A percentile compares a stretch with the other conserved stretches of the same genome.
These are phyloP conservation scores for Geosmithia flava DNA, from an alignment of 2,329 filamentous ascomycete genomes.

Conservation along the genomic window DNA sequence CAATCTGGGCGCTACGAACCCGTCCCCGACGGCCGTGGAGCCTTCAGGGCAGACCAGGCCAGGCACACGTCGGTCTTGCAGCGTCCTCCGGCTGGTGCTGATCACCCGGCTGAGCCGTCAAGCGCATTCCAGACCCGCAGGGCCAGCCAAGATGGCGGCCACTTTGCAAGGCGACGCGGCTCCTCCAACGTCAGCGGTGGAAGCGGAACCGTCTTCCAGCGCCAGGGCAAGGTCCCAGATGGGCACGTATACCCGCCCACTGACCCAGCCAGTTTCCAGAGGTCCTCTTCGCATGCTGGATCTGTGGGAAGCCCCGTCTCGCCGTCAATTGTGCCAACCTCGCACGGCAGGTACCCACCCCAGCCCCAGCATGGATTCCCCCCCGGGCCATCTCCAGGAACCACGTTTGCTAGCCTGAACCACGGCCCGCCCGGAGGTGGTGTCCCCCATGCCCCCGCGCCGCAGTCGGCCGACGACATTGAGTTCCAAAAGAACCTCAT, in stretches of 20 bases:
- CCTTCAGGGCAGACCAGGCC: slow-evolving; percentile 54
- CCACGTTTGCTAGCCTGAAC: slow-evolving; percentile 25
- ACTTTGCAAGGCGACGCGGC: slow-evolving; percentile 64
- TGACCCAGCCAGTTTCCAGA: not conserved
- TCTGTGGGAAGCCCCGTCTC: slow-evolving; percentile 38
- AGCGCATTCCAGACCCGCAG: slow-evolving; percentile 75
- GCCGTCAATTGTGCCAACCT: slow-evolving; percentile 14
- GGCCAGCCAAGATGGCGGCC: slow-evolving; percentile 45
- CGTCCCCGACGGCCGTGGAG: slow-evolving; percentile 64
- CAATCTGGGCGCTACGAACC: slow-evolving; percentile 89
- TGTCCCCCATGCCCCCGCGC: slow-evolving; percentile 15
- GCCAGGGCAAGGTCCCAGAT: slow-evolving; percentile 32
- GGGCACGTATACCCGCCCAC: slow-evolving; percentile 24
- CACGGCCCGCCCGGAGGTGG: slow-evolving; percentile 8
- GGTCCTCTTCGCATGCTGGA: slow-evolving; percentile 28
- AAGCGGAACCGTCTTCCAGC: slow-evolving; percentile 57
- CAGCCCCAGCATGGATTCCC: slow-evolving; percentile 13
- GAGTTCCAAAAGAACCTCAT: slow-evolving; percentile 60
- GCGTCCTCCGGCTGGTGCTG: slow-evolving; percentile 50
- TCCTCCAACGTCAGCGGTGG: slow-evolving; percentile 89
- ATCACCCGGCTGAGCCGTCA: slow-evolving; percentile 69
- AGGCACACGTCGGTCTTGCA: slow-evolving; percentile 73
- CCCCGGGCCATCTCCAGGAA: slow-evolving; percentile 28
- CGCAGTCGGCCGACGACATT: slow-evolving; percentile 30
- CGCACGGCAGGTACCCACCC: slow-evolving; percentile 13